Conservation (phyloP, 805 yeast genomes). For the Wickerhamomyces bisporus region DNA sequence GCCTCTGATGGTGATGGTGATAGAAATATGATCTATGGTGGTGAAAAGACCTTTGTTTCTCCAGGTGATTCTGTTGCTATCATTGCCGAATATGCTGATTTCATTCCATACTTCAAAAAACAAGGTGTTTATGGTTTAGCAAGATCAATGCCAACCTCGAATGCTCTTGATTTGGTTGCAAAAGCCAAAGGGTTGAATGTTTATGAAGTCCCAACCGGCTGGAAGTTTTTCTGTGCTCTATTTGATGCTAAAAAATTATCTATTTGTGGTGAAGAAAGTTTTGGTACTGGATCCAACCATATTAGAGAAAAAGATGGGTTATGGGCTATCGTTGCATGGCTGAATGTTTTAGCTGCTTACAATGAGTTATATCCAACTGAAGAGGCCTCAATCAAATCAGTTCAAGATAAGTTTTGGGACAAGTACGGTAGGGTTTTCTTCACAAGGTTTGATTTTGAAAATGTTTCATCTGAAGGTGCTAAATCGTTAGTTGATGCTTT, state of each 20-base stretch:
- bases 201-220: slow-evolving; percentile 97
- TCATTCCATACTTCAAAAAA: slow-evolving; percentile 86
- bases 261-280: slow-evolving; percentile 97
- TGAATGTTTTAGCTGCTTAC: slow-evolving; percentile 87
- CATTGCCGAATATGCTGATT: slow-evolving; percentile 87
- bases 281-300: slow-evolving; percentile 97
- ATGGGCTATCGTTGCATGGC: slow-evolving; percentile 98
- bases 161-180: slow-evolving; percentile 91
- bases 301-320: slow-evolving; percentile 96
- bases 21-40: slow-evolving; percentile 97
- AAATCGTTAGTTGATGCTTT: slow-evolving; percentile 54
- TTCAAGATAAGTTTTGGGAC: slow-evolving; percentile 83
- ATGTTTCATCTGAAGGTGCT: slow-evolving; percentile 74
- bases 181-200: slow-evolving; percentile 62
- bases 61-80: slow-evolving; percentile 99
- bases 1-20: slow-evolving; percentile 99
- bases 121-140: slow-evolving; percentile 91
- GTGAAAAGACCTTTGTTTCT: slow-evolving; percentile 78
- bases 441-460: slow-evolving; percentile 92
- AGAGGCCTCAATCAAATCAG: slow-evolving; percentile 65
- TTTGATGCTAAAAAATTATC: slow-evolving; percentile 91
- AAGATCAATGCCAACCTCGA: slow-evolving; percentile 95
- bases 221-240: slow-evolving; percentile 96
- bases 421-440: slow-evolving; percentile 96
- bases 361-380: slow-evolving; percentile 50